These are phyloP conservation scores for Mycena citricolor DNA, from an alignment of 1,284 basidiomycete genomes.

Conservation along the genomic window DNA sequence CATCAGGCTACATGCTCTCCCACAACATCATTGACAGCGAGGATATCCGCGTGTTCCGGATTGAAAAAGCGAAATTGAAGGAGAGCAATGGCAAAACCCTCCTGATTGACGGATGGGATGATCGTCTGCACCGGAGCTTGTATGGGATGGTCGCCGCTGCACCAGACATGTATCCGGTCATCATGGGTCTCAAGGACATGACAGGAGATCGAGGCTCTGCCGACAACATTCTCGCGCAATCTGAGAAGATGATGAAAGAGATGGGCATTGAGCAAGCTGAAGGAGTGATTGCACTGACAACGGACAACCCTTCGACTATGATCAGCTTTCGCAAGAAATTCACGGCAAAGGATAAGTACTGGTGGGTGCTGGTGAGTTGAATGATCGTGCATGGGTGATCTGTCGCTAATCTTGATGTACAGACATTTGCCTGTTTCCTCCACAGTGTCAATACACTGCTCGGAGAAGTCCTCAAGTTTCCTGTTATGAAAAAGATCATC, in stretches of 20 bases:
- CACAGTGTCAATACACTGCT: constrained; percentile 15
- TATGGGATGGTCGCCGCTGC: background rate
- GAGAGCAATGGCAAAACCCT: background rate
- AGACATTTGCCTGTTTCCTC: constrained; percentile 12
- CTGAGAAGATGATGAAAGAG: background rate
- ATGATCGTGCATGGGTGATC: too few species aligned
- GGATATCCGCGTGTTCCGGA: background rate
- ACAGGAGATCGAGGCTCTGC: background rate
- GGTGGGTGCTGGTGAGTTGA: constrained; percentile 22
- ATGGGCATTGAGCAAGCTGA: constrained; percentile 20
- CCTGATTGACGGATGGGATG: constrained; percentile 4
- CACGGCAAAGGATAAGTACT: constrained; percentile 17
- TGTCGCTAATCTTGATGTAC: too few species aligned
- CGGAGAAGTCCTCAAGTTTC: constrained; percentile 12
- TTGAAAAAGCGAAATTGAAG: background rate
- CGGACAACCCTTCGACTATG: constrained; percentile 29
- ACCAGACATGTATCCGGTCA: background rate
- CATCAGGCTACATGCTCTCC: background rate
- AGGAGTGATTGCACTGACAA: constrained; percentile 25
- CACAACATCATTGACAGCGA: constrained; percentile 1
- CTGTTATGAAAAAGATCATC: constrained; percentile 7
- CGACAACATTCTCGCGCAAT: too few species aligned
- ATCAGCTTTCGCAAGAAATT: constrained; percentile 23
- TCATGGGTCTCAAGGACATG: constrained; percentile 3
- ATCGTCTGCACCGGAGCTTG: background rate